Conservation (phyloP, 371 early-diverging fungal species). For the Umbelopsis sp. region DNA sequence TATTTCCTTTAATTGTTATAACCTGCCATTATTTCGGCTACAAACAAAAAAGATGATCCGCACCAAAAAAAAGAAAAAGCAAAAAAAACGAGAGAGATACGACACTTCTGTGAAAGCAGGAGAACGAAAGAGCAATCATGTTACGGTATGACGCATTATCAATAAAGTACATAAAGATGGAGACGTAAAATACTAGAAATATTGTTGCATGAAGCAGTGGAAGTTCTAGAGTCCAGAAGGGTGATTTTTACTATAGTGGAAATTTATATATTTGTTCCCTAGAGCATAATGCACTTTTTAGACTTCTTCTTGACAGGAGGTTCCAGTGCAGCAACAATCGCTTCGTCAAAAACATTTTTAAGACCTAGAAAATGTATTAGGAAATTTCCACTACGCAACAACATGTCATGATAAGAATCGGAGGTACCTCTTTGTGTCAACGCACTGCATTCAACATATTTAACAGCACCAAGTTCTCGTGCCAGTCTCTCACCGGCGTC, state of each 20-base stretch:
- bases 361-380: conserved; percentile 55
- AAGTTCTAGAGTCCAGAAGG: conserved; percentile 20
- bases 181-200: conserved; percentile 19
- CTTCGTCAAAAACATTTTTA: conserved; percentile 98
- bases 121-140: conserved; percentile 19
- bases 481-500: conserved; percentile 90
- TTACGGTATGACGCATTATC: conserved; percentile 21
- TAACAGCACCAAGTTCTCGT: conserved; percentile 89
- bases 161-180: conserved; percentile 20
- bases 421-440: conserved; percentile 79
- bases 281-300: conserved; percentile 78
- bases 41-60: not conserved
- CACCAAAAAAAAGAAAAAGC: conserved; percentile 10
- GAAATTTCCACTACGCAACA: not conserved
- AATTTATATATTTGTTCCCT: conserved; percentile 26
- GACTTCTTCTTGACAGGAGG: conserved; percentile 86
- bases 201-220: conserved; percentile 19
- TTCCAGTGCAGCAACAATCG: conserved; percentile 97
- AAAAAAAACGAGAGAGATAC: conserved; percentile 19
- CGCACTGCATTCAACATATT: conserved; percentile 98
- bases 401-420: not conserved
- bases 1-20: conserved; percentile 40
- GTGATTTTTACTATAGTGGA: conserved; percentile 4
- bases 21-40: not conserved
- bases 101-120: conserved; percentile 13